These are phyloP conservation scores for Beta lomatogona DNA, from an alignment of 179 eudicot genomes.

Conservation along the genomic window DNA sequence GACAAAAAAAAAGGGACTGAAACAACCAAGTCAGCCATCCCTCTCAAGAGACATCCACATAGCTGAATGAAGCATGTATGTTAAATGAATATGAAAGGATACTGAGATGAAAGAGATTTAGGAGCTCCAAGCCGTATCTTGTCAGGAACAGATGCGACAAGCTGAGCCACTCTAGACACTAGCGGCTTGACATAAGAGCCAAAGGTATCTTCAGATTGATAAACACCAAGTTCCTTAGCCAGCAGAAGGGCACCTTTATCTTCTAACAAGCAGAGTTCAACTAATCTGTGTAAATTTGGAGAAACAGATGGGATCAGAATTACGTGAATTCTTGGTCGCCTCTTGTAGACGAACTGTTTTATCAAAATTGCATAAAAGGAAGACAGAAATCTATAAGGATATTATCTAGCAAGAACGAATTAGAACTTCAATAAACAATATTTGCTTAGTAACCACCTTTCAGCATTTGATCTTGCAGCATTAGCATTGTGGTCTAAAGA, in stretches of 20 bases:
- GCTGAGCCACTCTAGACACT: constrained; percentile 65
- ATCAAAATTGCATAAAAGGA: neutral
- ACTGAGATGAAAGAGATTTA: constrained; percentile 83
- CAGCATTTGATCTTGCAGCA: constrained; percentile 69
- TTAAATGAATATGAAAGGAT: constrained; percentile 48
- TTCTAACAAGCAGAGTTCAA: constrained; percentile 74
- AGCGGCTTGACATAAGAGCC: constrained; percentile 38
- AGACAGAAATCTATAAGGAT: neutral
- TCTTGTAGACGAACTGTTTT: neutral
- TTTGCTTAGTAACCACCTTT: constrained; percentile 51
- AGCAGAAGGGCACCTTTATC: constrained; percentile 61
- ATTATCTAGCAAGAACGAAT: neutral
- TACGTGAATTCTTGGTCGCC: neutral
- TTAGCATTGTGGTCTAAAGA: constrained; percentile 49
- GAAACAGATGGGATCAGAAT: neutral
- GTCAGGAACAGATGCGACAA: constrained; percentile 87
- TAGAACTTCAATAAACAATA: neutral
- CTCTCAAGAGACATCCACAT: neutral
- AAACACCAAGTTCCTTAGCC: constrained; percentile 55
- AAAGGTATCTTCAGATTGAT: constrained; percentile 37
- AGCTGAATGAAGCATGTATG: constrained; percentile 1
- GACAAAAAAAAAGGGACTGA: neutral
- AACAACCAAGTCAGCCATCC: neutral
- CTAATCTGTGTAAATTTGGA: constrained; percentile 49
- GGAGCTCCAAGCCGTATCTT: constrained; percentile 65